phyloP scores from a whole-genome alignment of 495 filamentous ascomycete species.

The Geoglossum glabrum region DNA sequence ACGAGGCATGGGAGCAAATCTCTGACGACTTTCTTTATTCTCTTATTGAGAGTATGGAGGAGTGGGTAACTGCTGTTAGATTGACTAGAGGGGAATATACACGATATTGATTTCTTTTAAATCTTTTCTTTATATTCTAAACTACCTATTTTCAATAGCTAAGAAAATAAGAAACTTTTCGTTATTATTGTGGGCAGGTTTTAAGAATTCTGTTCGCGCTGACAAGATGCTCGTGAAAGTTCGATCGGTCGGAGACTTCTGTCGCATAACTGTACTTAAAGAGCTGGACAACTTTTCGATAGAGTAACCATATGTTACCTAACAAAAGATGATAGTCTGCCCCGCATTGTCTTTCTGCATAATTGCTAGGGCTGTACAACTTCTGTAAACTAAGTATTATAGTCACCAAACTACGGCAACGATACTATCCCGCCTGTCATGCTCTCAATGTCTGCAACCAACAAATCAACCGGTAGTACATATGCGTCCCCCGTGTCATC shows the following conservation, averaged over 20 bases:
- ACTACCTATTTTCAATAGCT: not conserved
- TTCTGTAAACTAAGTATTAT: no score
- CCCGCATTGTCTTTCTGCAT: no score
- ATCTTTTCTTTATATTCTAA: not conserved
- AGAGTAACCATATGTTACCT: no score
- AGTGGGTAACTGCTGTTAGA: not conserved
- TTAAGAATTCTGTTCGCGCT: no score
- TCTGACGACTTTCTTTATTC: not conserved
- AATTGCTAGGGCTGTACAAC: no score
- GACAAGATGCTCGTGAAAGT: no score
- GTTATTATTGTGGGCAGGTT: no score
- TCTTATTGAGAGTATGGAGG: not conserved
- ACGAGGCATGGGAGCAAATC: not conserved
- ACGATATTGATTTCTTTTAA: not conserved
- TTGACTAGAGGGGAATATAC: not conserved
- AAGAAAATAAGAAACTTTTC: no score
- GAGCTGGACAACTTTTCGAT: no score
- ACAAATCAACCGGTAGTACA: not conserved
- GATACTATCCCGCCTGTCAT: not conserved
- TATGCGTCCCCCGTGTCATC: not conserved
- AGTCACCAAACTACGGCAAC: not conserved
- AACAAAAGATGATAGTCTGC: no score
- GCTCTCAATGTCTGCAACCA: not conserved
- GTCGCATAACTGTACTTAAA: no score
- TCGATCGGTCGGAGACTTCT: no score